Conservation (phyloP, 2,329 filamentous ascomycete genomes). For the Epichloe sibirici region DNA sequence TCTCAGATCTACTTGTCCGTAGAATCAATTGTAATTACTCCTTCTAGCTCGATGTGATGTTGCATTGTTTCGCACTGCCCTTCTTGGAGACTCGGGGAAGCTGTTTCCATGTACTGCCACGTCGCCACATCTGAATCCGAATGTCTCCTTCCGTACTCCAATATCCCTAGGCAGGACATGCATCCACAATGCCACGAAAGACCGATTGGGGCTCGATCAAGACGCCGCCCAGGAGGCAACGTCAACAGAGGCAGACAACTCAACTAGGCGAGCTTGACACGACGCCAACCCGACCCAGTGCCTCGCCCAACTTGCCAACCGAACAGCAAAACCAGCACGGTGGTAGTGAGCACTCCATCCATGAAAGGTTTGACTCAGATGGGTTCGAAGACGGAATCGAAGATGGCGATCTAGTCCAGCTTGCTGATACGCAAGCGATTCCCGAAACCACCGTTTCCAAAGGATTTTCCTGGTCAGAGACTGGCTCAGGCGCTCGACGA, state of each 20-base stretch:
- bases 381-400: conserved; percentile 14
- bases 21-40: background rate
- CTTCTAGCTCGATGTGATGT: background rate
- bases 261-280: conserved; percentile 21
- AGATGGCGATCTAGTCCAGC: conserved; percentile 12
- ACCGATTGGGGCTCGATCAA: background rate
- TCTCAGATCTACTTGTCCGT: background rate
- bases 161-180: background rate
- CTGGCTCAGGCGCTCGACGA: conserved; percentile 14
- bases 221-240: conserved; percentile 5
- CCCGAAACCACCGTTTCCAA: background rate
- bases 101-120: background rate
- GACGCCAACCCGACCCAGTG: conserved; percentile 18
- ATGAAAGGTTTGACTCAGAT: background rate
- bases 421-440: conserved; percentile 7
- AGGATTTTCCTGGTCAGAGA: conserved; percentile 19
- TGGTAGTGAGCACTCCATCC: background rate
- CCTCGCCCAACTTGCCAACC: conserved; percentile 5
- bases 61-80: background rate
- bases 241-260: conserved; percentile 7
- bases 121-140: background rate
- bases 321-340: background rate
- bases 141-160: background rate
- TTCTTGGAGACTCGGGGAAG: background rate
- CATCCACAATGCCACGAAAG: background rate